These are phyloP conservation scores for Atkinsonella hypoxylon DNA, from an alignment of 2,329 filamentous ascomycete genomes.

Conservation along the genomic window DNA sequence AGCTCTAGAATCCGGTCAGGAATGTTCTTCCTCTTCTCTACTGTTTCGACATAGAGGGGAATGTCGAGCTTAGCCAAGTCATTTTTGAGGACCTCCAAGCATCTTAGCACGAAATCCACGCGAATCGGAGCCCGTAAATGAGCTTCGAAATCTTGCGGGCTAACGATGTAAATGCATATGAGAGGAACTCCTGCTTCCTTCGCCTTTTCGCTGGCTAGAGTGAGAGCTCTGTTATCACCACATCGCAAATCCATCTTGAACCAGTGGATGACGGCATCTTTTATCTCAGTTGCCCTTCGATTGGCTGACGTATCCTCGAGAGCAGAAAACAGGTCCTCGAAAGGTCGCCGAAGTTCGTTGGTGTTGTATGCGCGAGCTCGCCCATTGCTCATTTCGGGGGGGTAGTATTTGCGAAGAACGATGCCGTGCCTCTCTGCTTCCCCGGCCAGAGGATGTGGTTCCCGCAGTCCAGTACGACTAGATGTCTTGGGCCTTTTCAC, in stretches of 20 bases:
- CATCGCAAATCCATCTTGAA: conserved; percentile 74
- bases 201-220: conserved; percentile 52
- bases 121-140: conserved; percentile 62
- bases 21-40: conserved; percentile 52
- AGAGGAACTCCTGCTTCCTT: conserved; percentile 57
- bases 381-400: conserved; percentile 72
- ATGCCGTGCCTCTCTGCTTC: conserved; percentile 45
- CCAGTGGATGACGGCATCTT: conserved; percentile 70
- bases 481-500: conserved; percentile 21
- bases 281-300: conserved; percentile 39
- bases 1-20: conserved; percentile 50
- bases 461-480: conserved; percentile 27
- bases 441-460: conserved; percentile 34
- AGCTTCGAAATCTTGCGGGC: conserved; percentile 73
- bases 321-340: conserved; percentile 52
- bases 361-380: conserved; percentile 63
- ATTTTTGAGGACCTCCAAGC: conserved; percentile 48
- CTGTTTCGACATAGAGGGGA: conserved; percentile 63
- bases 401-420: conserved; percentile 66
- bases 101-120: conserved; percentile 72
- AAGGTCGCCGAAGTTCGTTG: conserved; percentile 59
- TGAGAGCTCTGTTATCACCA: conserved; percentile 61
- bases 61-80: conserved; percentile 63
- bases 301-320: conserved; percentile 45
- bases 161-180: conserved; percentile 66